Percentiles rank a stretch among this genome's conserved stretches.
Evolutionary conservation across 73 alveolate species (phyloP).

Genomic region (Paramecium caudatum): DNA sequence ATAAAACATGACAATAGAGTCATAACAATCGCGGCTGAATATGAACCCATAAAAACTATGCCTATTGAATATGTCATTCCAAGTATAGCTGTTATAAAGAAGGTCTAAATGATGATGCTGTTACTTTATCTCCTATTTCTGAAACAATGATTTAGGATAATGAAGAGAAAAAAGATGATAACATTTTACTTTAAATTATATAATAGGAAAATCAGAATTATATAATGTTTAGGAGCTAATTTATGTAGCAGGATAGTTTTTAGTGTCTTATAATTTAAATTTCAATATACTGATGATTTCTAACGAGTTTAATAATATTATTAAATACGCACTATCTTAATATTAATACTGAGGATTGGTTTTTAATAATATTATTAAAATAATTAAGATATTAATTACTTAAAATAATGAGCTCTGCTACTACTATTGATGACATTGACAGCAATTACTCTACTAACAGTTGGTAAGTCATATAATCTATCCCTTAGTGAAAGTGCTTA

Average conservation of each 20-base stretch:
- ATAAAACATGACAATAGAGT: constrained; percentile 33
- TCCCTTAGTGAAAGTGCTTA: neutral
- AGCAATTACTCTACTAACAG: constrained; percentile 43
- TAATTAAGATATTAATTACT: constrained; percentile 47
- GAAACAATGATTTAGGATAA: constrained; percentile 37
- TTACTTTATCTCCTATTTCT: constrained; percentile 54
- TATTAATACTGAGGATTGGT: constrained; percentile 22
- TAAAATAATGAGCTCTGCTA: neutral
- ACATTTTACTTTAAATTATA: no score
- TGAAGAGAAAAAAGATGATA: constrained; percentile 10
- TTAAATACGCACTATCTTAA: constrained; percentile 29
- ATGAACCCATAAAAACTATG: constrained; percentile 35
- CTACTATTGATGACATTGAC: constrained; percentile 16
- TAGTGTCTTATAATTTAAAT: no score
- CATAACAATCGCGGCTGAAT: constrained; percentile 1
- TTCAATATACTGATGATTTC: neutral
- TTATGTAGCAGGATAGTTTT: no score
- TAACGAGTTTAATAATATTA: constrained; percentile 22
- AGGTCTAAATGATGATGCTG: neutral
- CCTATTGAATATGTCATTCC: constrained; percentile 29
- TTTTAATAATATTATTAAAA: constrained; percentile 42
- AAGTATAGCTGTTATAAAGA: constrained; percentile 39
- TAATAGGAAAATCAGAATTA: no score
- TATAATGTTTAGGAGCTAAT: no score
- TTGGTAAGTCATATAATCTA: neutral